A percentile compares a stretch with the other conserved stretches of the same genome.
Evolutionary conservation across 2,329 filamentous ascomycete genomes (phyloP).

Genomic region (Trichoderma atrobrunneum): DNA sequence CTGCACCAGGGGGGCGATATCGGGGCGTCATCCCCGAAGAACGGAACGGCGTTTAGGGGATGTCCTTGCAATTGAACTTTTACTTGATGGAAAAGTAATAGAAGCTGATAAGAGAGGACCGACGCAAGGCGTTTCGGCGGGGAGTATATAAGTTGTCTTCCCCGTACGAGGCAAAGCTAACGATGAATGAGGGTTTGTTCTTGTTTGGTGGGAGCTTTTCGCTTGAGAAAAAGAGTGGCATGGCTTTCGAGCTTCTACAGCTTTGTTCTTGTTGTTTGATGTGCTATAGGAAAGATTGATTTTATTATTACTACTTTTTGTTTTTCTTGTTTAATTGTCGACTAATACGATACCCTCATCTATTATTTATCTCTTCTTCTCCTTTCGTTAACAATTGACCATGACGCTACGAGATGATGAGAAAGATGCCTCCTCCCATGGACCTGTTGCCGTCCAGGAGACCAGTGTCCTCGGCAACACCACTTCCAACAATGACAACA

Average conservation of each 20-base stretch:
- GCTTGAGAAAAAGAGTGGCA: neutral
- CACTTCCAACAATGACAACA: neutral
- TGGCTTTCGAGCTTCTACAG: neutral
- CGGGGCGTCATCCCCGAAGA: neutral
- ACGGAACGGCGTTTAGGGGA: neutral
- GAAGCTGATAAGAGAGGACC: neutral
- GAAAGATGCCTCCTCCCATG: neutral
- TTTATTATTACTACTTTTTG: neutral
- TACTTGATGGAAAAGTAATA: neutral
- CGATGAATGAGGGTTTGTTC: neutral
- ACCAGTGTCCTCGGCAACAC: neutral
- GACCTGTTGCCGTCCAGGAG: neutral
- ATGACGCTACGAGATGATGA: conserved; percentile 15
- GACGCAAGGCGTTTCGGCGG: neutral
- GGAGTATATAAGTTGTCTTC: neutral
- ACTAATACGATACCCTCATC: neutral
- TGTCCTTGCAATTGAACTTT: neutral
- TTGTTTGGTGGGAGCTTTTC: neutral
- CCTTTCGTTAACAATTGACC: neutral
- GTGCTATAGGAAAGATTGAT: neutral
- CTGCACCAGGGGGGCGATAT: conserved; percentile 7
- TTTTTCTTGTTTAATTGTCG: neutral
- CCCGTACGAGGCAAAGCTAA: neutral
- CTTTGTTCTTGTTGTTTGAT: neutral
- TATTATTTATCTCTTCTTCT: neutral